Base-by-base conservation (phyloP, 768 basidiomycete species). In the Naganishia kalamii region DNA sequence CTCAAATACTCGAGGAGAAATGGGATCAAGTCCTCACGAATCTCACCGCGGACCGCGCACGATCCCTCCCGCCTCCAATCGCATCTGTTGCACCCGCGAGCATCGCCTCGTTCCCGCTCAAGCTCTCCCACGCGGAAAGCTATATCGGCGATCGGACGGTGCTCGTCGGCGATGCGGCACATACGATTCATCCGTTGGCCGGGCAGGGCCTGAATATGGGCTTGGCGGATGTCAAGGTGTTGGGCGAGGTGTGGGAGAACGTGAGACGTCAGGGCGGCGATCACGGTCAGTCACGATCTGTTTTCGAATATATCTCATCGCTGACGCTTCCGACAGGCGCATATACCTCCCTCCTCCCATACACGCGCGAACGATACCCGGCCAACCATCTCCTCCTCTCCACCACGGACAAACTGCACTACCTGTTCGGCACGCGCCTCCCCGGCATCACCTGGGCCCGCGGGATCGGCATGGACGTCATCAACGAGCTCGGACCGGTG, bases 141-240 rank as follows among this genome's bases (percentile, higher is more conserved):
- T 98, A 99, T 77, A 80, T 93, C 47, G 91, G 92, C 17, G 76
- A 80, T 2, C 84, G 94, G 4, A 93, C 90, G 0, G 92, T 87
- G 1, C 85, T 98, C 8, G 84, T 98, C 1, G 96, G 96, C 1
- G 96, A 99, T 78, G 93, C 94, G 0, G 96, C 93, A 19, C 96
- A 98, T 73, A 90, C 90, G 0, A 81, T 92, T 1, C 94, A 98
- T 74, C 94, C 96, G 0, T 84, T 98, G 29, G 94, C 93, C 0
- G 96, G 96, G 1, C 94, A 98, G 75, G 96, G 94, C 0, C 81
- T 98, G 44, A 98, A 99, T 76, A 80, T 94, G 74, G 96, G 94
- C n/a, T 80, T 99, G 30, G 87, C 82, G 0, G 94, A 99, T 75
- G 90, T 87, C 2, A 83, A 87, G 72, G 83, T 83, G 63, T 83